Percentiles rank a stretch among this genome's conserved stretches.
These are phyloP conservation scores for Ampelocalamus luodianensis DNA, from an alignment of 176 grass and related monocot species.

Conservation along the genomic window DNA sequence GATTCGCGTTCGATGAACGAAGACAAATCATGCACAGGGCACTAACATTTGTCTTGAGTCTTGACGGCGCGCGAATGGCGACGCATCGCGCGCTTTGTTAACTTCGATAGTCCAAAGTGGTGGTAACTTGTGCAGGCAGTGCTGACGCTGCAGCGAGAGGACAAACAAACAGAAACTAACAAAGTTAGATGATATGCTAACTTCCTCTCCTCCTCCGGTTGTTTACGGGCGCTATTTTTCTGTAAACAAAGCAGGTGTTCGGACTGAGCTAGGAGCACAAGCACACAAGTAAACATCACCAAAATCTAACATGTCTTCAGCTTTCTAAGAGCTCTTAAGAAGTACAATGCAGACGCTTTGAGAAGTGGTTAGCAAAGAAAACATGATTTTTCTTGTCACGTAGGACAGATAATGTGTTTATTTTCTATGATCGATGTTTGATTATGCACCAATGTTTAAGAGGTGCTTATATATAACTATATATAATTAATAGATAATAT, in stretches of 20 bases:
- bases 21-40: neutral
- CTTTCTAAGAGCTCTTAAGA: too few species aligned
- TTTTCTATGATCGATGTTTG: too few species aligned
- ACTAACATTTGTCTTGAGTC: constrained; percentile 30
- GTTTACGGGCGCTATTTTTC: neutral
- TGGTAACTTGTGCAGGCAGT: constrained; percentile 1
- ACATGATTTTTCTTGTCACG: too few species aligned
- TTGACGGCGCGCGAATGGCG: too few species aligned
- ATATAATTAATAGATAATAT: too few species aligned
- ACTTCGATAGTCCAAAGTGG: constrained; percentile 9
- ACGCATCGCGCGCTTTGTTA: too few species aligned
- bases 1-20: neutral
- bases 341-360: too few species aligned
- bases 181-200: neutral
- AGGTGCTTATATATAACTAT: too few species aligned
- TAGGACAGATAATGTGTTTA: too few species aligned
- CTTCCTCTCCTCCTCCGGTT: neutral
- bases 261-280: neutral
- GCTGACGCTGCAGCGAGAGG: too few species aligned
- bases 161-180: neutral
- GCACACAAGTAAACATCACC: neutral
- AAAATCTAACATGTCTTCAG: neutral
- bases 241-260: neutral
- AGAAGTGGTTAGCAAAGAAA: too few species aligned
- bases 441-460: too few species aligned